Percentiles rank a stretch among this genome's conserved stretches.
These are phyloP conservation scores for Dactylellina leptospora DNA, from an alignment of 2,329 filamentous ascomycete species.

Conservation along the genomic window DNA sequence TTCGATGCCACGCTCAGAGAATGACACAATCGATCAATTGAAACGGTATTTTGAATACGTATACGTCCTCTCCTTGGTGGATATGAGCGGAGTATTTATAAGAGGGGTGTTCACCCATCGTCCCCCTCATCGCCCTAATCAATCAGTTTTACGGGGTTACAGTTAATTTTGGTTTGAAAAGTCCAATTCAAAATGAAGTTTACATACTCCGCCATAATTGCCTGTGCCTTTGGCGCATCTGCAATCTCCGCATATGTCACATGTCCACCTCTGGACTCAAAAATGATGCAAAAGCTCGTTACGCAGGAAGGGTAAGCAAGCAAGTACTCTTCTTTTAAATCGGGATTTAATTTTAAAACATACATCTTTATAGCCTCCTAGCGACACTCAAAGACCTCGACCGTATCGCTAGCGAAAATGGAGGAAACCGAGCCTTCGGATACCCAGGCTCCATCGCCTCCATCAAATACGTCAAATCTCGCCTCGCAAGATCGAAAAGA, in stretches of 20 bases:
- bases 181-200: constrained; percentile 36
- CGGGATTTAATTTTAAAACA: background rate
- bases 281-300: constrained; percentile 61
- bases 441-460: constrained; percentile 69
- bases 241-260: constrained; percentile 14
- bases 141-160: background rate
- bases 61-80: background rate
- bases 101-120: too few species aligned
- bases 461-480: constrained; percentile 68
- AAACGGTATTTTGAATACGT: constrained; percentile 5
- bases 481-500: constrained; percentile 58
- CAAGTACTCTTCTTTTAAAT: background rate
- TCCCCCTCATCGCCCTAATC: too few species aligned
- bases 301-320: constrained; percentile 59
- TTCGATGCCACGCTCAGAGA: background rate
- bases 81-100: background rate
- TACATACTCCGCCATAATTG: constrained; percentile 17
- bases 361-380: constrained; percentile 62
- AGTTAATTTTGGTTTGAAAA: background rate
- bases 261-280: constrained; percentile 57
- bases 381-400: constrained; percentile 66
- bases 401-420: constrained; percentile 66
- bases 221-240: constrained; percentile 20
- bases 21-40: background rate
- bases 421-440: constrained; percentile 70